Base-by-base conservation (phyloP, 495 filamentous ascomycete genomes). In the Sordaria brevicollis region DNA sequence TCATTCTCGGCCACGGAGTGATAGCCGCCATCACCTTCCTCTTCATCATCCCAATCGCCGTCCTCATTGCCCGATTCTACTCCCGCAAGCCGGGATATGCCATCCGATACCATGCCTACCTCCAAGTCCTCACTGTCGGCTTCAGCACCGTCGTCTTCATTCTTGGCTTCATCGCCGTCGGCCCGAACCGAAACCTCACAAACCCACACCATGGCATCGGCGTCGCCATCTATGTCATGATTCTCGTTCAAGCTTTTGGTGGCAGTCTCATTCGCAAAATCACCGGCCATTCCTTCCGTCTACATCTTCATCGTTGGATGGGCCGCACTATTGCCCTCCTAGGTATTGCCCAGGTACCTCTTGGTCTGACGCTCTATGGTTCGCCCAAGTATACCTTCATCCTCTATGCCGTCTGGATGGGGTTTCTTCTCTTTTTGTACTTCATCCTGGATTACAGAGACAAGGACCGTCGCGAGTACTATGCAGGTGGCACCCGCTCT, bases 171-270 rank as follows among this genome's bases (percentile, higher is more conserved):
- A 86, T 93, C 76, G 92, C 94, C 38, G 90, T 95, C 29, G 92
- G 92, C 9, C 87, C 90, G 2, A 77, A 81, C 65, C 85, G 94
- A 71, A 93, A 88, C 75, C 83, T 97, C 73, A 92, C 92, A 62
- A 99, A 99, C 78, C 95, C 95, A 2, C 95, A 99, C 82, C 92
- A 93, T 81, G 93, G 93, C 69, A 97, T 98, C 75, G 95, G 95
- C 29, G 81, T 96, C 36, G 91, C 93, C 39, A 89, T 99, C 69
- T 98, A 95, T 79, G 90, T 92, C 35, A 80, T 95, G 73, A 86
- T 97, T 19, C 77, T 96, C 34, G 85, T 93, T 29, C 96, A 97
- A 75, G 85, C 89, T 8, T 71, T 97, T 25, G 90, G 90, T 72
- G 96, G 96, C 19, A 87, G 87, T 72, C 83, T 91, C 39, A 84